These are phyloP conservation scores for Daldinia decipiens DNA, from an alignment of 495 filamentous ascomycete species.

Conservation along the genomic window DNA sequence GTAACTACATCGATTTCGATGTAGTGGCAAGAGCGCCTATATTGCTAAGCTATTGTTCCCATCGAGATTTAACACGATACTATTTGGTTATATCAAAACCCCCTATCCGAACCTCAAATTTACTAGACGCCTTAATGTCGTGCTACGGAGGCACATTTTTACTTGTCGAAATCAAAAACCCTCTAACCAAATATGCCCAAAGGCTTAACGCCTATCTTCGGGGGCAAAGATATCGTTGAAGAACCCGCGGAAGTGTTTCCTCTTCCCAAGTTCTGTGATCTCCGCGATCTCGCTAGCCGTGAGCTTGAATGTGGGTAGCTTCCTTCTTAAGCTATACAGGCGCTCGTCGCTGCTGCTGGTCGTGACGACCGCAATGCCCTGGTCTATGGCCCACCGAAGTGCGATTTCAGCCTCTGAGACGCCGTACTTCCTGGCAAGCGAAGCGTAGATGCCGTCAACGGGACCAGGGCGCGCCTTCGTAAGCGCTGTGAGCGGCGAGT, in stretches of 20 bases:
- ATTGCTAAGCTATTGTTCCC: slow-evolving; percentile 12
- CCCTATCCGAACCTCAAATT: slow-evolving; percentile 7
- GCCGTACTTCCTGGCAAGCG: slow-evolving; percentile 78
- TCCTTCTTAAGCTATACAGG: slow-evolving; percentile 65
- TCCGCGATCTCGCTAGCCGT: slow-evolving; percentile 76
- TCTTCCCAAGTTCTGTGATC: slow-evolving; percentile 67
- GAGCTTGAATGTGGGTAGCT: slow-evolving; percentile 71
- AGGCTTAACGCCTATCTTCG: slow-evolving; percentile 66
- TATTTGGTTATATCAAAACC: background rate
- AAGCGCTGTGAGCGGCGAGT: slow-evolving; percentile 72
- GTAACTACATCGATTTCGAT: slow-evolving; percentile 11
- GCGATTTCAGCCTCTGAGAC: slow-evolving; percentile 75
- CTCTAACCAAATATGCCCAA: background rate
- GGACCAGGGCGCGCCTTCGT: slow-evolving; percentile 75
- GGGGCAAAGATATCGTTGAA: slow-evolving; percentile 69
- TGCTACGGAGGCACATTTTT: slow-evolving; percentile 2
- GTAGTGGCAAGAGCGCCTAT: slow-evolving; percentile 3
- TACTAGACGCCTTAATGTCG: slow-evolving; percentile 1
- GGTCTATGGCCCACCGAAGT: slow-evolving; percentile 83
- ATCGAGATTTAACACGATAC: slow-evolving; percentile 12
- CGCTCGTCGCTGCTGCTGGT: slow-evolving; percentile 79
- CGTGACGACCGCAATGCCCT: slow-evolving; percentile 79
- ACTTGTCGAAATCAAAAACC: background rate
- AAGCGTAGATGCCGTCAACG: slow-evolving; percentile 67
- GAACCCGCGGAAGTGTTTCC: slow-evolving; percentile 76